Conservation (phyloP, 805 yeast genomes). For the Sugiyamaella mastotermitis region DNA sequence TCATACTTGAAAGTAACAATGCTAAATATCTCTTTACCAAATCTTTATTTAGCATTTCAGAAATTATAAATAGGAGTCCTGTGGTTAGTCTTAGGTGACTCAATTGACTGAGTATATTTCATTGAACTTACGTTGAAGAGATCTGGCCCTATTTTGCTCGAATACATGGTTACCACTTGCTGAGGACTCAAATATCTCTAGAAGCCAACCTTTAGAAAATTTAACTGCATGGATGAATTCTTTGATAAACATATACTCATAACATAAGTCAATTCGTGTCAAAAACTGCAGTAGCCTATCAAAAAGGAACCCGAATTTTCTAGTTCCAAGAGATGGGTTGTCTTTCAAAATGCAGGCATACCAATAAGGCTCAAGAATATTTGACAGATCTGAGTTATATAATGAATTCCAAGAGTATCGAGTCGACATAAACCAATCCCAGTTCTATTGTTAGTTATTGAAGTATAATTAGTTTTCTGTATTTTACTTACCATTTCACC, state of each 20-base stretch:
- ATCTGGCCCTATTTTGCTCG: no score
- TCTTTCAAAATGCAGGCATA: background rate
- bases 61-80: no score
- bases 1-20: no score
- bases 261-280: background rate
- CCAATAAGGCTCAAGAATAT: conserved; percentile 3
- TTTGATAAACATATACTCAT: conserved; percentile 4
- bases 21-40: no score
- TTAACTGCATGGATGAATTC: no score
- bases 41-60: no score
- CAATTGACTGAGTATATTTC: no score
- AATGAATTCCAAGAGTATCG: conserved; percentile 5
- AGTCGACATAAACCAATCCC: conserved; percentile 5
- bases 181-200: no score
- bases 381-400: background rate
- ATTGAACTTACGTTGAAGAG: no score
- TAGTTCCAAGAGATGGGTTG: background rate
- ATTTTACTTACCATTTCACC: conserved; percentile 2
- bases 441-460: conserved; percentile 3
- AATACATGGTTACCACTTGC: no score
- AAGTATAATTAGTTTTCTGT: background rate
- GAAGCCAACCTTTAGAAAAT: no score
- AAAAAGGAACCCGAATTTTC: background rate
- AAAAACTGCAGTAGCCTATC: conserved; percentile 1
- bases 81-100: no score